phyloP scores from a whole-genome alignment of 1,139 yeast genomes.

The Tardiomyces digboiensis region DNA sequence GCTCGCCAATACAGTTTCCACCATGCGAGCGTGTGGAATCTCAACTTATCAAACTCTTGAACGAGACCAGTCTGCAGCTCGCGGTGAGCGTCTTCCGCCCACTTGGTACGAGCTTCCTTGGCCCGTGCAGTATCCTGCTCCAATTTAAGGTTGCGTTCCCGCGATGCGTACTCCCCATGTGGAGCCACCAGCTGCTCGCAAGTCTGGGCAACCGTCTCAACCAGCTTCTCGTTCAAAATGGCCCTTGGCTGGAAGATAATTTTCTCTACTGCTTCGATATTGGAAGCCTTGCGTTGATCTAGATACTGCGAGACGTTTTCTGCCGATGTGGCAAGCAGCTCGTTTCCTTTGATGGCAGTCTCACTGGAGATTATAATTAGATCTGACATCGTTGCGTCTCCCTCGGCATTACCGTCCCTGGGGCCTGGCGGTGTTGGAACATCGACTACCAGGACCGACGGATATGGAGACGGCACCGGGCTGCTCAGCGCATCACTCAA shows the following conservation, averaged over 20 bases:
- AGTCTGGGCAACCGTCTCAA: constrained; percentile 17
- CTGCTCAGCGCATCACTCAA: constrained; percentile 12
- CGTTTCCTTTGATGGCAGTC: constrained; percentile 19
- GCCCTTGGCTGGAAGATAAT: constrained; percentile 12
- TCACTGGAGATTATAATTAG: constrained; percentile 13
- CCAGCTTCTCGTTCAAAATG: constrained; percentile 11
- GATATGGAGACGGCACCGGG: constrained; percentile 12
- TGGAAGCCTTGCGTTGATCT: constrained; percentile 15
- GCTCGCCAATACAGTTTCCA: constrained; percentile 28
- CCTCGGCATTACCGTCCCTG: constrained; percentile 1
- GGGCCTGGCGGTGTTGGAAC: too few species aligned
- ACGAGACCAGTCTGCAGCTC: constrained; percentile 27
- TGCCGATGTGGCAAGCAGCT: constrained; percentile 20
- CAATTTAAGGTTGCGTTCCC: constrained; percentile 3
- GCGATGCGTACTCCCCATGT: constrained; percentile 6
- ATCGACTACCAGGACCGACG: constrained; percentile 18
- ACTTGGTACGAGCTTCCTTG: constrained; percentile 17
- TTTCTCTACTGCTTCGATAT: constrained; percentile 15
- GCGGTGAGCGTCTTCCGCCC: constrained; percentile 29
- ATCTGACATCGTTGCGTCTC: background rate
- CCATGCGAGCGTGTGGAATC: constrained; percentile 24
- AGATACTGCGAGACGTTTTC: constrained; percentile 19
- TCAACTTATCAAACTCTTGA: constrained; percentile 16
- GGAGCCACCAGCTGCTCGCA: constrained; percentile 19
- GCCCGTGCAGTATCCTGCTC: constrained; percentile 14